Percentiles rank a stretch among this genome's conserved stretches.
phyloP scores from a whole-genome alignment of 306 rosid genomes.

The Oemleria cerasiformis region DNA sequence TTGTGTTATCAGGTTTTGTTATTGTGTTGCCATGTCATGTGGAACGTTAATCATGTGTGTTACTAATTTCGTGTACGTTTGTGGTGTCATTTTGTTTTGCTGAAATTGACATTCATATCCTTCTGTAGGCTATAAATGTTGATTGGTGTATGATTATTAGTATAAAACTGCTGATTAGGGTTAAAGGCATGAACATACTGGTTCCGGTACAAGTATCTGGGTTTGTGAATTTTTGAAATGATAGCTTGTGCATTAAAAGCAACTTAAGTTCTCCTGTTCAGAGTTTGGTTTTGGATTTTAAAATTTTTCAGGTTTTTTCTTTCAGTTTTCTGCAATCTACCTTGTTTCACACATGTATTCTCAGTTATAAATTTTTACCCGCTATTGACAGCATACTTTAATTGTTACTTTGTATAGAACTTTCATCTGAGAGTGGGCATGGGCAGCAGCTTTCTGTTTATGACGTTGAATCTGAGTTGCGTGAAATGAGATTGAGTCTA shows the following conservation, averaged over 20 bases:
- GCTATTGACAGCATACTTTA: constrained; percentile 22
- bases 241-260: neutral
- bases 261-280: neutral
- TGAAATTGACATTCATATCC: neutral
- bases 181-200: neutral
- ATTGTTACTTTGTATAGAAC: constrained; percentile 45
- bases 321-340: neutral
- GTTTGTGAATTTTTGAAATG: neutral
- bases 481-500: constrained; percentile 65
- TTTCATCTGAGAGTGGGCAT: constrained; percentile 56
- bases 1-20: neutral
- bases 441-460: constrained; percentile 37
- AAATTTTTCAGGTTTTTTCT: neutral
- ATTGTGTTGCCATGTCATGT: neutral
- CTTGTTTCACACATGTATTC: neutral
- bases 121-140: neutral
- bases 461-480: constrained; percentile 57
- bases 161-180: neutral
- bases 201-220: neutral
- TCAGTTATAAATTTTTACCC: neutral
- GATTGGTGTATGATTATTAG: neutral
- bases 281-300: neutral
- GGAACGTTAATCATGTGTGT: neutral
- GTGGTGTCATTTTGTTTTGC: neutral
- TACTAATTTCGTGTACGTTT: neutral